Evolutionary conservation across 768 basidiomycete species (phyloP).

Genomic region (Tephrocybe rancida): DNA sequence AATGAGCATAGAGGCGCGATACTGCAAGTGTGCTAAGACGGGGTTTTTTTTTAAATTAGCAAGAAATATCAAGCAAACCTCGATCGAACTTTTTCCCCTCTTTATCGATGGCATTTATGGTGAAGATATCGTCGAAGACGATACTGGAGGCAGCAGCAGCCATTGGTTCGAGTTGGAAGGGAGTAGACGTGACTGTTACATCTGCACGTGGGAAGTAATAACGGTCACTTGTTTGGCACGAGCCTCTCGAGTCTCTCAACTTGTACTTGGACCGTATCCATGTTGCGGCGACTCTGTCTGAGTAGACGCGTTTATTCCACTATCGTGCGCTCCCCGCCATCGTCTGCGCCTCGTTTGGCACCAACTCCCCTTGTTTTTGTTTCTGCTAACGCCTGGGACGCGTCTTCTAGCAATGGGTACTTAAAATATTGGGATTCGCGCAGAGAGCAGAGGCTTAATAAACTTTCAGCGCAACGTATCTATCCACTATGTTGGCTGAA

Average conservation of each 20-base stretch:
- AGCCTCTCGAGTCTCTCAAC: too few species aligned
- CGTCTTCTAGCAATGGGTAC: constrained; percentile 39
- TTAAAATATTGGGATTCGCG: neutral
- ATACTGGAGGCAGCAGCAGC: constrained; percentile 67
- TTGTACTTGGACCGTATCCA: too few species aligned
- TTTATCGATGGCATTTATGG: constrained; percentile 79
- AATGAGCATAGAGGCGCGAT: constrained; percentile 86
- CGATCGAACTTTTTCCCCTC: constrained; percentile 98
- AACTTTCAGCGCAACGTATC: constrained; percentile 31
- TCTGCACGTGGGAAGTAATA: constrained; percentile 8
- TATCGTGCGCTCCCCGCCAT: constrained; percentile 38
- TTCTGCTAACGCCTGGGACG: constrained; percentile 48
- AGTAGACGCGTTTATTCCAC: constrained; percentile 29
- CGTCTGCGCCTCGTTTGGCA: constrained; percentile 44
- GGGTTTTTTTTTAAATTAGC: neutral
- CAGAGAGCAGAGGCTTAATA: neutral
- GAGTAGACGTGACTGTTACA: constrained; percentile 7
- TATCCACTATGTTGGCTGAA: constrained; percentile 43
- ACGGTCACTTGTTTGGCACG: too few species aligned
- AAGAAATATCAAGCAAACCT: constrained; percentile 54
- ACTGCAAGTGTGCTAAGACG: constrained; percentile 49
- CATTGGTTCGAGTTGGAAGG: constrained; percentile 36
- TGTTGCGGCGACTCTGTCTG: neutral
- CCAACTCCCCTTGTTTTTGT: constrained; percentile 59
- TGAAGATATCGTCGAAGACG: constrained; percentile 94